These are phyloP conservation scores for Tetrapisispora nanseiensis DNA, from an alignment of 805 yeast genomes.

Conservation along the genomic window DNA sequence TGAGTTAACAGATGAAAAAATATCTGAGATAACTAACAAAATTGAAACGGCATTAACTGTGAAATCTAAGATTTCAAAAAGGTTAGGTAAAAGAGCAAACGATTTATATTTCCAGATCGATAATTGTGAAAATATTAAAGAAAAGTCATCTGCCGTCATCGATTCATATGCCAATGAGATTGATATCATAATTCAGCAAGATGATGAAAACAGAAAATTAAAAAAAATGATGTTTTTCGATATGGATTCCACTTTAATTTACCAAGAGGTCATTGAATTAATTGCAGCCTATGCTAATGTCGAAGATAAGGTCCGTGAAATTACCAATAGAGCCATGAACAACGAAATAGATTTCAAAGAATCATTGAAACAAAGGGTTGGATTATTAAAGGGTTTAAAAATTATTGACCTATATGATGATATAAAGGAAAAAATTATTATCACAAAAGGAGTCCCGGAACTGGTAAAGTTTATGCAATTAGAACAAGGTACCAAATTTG, in stretches of 20 bases:
- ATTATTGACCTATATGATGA: constrained; percentile 67
- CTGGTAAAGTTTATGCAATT: constrained; percentile 52
- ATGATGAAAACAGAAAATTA: constrained; percentile 15
- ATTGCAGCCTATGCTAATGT: constrained; percentile 92
- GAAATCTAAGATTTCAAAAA: neutral
- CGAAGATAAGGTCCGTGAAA: constrained; percentile 75
- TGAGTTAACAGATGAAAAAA: neutral
- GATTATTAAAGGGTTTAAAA: constrained; percentile 72
- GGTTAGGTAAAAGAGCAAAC: constrained; percentile 1
- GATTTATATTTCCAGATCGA: neutral
- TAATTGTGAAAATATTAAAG: constrained; percentile 33
- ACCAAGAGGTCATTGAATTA: constrained; percentile 92
- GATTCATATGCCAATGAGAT: constrained; percentile 17
- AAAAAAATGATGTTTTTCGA: constrained; percentile 74
- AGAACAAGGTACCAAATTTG: constrained; percentile 52
- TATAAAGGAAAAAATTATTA: constrained; percentile 52
- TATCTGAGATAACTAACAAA: neutral
- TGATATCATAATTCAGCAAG: constrained; percentile 19
- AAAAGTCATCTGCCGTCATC: constrained; percentile 47
- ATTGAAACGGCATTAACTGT: neutral
- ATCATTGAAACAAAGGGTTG: constrained; percentile 66
- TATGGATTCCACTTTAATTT: constrained; percentile 94
- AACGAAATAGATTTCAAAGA: constrained; percentile 89
- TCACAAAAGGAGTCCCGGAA: constrained; percentile 83
- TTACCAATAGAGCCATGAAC: constrained; percentile 93